A percentile compares a stretch with the other conserved stretches of the same genome.
These are phyloP conservation scores for Glycine tomentella DNA, from an alignment of 306 rosid genomes.

Conservation along the genomic window DNA sequence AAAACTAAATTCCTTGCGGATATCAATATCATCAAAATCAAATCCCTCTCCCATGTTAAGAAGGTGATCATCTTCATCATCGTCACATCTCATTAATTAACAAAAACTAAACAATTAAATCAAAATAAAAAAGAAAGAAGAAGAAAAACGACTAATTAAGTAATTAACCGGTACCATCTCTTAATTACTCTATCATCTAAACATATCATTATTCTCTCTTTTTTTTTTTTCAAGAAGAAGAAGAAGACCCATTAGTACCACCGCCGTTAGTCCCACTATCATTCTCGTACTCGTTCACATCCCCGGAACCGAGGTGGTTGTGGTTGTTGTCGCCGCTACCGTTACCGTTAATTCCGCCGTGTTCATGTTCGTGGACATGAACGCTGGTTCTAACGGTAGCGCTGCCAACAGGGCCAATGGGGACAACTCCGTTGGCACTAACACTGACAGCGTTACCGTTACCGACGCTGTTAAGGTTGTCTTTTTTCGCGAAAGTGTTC, in stretches of 20 bases:
- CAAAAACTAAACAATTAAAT: conserved; percentile 59
- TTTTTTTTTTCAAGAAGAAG: conserved; percentile 66
- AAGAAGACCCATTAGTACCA: conserved; percentile 87
- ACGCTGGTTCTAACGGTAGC: background rate
- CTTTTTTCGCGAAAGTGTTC: conserved; percentile 65
- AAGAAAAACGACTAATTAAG: conserved; percentile 48
- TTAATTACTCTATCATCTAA: conserved; percentile 61
- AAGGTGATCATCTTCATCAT: conserved; percentile 44
- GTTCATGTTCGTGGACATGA: background rate
- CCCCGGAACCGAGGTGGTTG: conserved; percentile 23
- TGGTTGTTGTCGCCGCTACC: background rate
- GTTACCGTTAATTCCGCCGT: conserved; percentile 4
- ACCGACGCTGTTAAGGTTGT: background rate
- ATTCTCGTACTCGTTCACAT: conserved; percentile 48
- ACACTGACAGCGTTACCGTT: too few species aligned
- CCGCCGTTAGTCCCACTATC: conserved; percentile 54
- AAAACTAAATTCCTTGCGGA: conserved; percentile 37
- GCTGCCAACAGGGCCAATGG: background rate
- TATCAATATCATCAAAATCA: conserved; percentile 36
- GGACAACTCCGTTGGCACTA: background rate
- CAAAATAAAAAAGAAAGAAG: background rate
- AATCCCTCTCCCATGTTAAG: conserved; percentile 53
- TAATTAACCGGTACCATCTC: conserved; percentile 51
- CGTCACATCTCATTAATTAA: conserved; percentile 77
- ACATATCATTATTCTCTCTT: conserved; percentile 49